Base-by-base conservation (phyloP, 2,329 filamentous ascomycete species). In the Xylariaceae sp. region DNA sequence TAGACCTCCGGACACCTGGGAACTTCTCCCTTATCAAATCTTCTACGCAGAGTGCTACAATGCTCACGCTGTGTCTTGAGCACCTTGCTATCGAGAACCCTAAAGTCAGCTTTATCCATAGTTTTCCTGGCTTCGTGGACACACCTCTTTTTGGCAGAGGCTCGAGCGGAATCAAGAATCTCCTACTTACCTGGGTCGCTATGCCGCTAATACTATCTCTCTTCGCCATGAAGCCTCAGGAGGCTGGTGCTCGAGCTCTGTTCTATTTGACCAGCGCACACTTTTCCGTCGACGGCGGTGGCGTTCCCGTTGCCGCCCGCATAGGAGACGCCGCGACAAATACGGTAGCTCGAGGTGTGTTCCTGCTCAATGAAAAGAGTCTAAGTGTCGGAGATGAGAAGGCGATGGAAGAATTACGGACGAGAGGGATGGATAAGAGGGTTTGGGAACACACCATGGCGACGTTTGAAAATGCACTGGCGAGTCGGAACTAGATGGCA, bases 51-150 rank as follows among this genome's bases (percentile, higher is more conserved):
- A 64, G 78, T 14, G 74, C 73, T 48, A 73, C 73, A 34, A 75
- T 81, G 63, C 75, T 75, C 54, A 74, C 73, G 33, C 68, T 82
- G 4, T 65, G 69, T 0, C 61, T 77, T 45, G 78, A 79, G 59
- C 69, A 75, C 36, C 66, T 82, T 10, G 73, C 77, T 1, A 62
- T 62, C 9, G 58, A 68, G 34, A 68, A 78, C 49, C 75, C 75
- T 0, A 62, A 62, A 4, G 56, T 73, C 18, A 59, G 61, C 16
- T 68, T 72, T 50, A 61, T 71, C 22, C 69, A 71, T 52, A 61
- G 61, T 19, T 69, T 57, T 45, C 69, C 69, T 2, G 67, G 67
- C 3, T 51, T 64, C 7, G 67, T 71, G 7, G 41, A 13, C 5
- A 56, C 51, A 38, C 34, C 34, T 14, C 34, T 38, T 16, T 16